Evolutionary conservation across 148 eudicot genomes (phyloP), one percentile per base, ranked within the genome.

Genomic region (Diospyros lotus): DNA sequence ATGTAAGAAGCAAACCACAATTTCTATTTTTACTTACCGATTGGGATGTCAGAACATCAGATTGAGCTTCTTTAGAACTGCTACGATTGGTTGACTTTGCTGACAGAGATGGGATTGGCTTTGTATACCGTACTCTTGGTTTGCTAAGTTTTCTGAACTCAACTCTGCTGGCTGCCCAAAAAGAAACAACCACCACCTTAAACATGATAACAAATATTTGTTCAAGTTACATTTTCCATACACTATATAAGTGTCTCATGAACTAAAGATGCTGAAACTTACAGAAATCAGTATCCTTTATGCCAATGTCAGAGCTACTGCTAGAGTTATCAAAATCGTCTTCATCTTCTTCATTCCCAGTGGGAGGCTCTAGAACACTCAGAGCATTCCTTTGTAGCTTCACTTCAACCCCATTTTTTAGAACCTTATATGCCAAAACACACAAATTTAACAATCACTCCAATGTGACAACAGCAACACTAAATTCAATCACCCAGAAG

Each of bases 331-430:
- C 92, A 74, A 92, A 79, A 18, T 90, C 96, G 74, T 84, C 28
- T 28, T 28, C 28, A 28, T 28, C 96, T 56, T 85, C 96, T 84
- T 95, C 99, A 43, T 92, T 88, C 15, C 97, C 99, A 12, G 97
- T 92, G 51, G 99, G 99, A 14, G 91, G 96, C 82, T 95, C 99
- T 62, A 95, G 75, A 69, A 95, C 99, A 76, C 97, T 95, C 80
- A 92, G 70, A 44, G 99, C 99, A 84, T 95, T 95, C 80, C 99
- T 84, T 63, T 95, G 99, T 63, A 95, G 87, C 88, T 95, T 95
- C 69, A 95, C 99, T 77, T 95, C 99, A 78, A 89, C 88, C 44
- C 99, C 99, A 79, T 95, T 95, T 83, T 95, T 95, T 81, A 95
- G 69, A 80, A 95, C 99, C 99, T 95, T 64, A 72, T 28, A 28